Conservation (phyloP, 306 rosid genomes). For the Macrotyloma uniflorum region DNA sequence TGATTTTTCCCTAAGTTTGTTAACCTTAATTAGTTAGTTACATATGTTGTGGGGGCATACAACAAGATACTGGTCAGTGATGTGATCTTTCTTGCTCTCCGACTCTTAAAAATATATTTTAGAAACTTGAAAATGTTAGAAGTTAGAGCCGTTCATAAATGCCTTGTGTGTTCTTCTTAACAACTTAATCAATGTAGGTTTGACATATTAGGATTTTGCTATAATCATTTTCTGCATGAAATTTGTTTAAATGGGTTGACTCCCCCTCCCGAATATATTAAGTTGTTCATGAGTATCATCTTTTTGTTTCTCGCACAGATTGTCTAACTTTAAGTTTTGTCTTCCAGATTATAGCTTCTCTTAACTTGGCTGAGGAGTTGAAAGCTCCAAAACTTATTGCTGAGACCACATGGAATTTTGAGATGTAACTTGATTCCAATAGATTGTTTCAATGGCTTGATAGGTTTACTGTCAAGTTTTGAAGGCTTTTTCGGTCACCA, state of each 20-base stretch:
- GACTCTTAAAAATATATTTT: neutral
- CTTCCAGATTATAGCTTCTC: constrained; percentile 70
- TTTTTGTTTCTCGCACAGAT: neutral
- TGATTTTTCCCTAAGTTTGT: neutral
- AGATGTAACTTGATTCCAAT: constrained; percentile 52
- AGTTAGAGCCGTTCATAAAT: neutral
- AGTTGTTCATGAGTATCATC: neutral
- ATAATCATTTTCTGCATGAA: neutral
- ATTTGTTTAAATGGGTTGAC: neutral
- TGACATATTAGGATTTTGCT: neutral
- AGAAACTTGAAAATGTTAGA: neutral
- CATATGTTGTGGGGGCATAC: neutral
- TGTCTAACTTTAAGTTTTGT: constrained; percentile 34
- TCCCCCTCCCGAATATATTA: neutral
- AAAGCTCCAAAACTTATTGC: constrained; percentile 78
- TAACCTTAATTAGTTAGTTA: neutral
- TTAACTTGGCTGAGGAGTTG: constrained; percentile 75
- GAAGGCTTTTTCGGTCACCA: constrained; percentile 20
- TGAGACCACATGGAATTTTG: constrained; percentile 83
- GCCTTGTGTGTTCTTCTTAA: neutral
- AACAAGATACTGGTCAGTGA: neutral
- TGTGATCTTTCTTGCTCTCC: neutral
- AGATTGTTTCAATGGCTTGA: constrained; percentile 30
- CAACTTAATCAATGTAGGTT: neutral
- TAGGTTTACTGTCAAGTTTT: constrained; percentile 39